phyloP scores from a whole-genome alignment of 2,329 filamentous ascomycete species.

The Emericellopsis cladophorae region DNA sequence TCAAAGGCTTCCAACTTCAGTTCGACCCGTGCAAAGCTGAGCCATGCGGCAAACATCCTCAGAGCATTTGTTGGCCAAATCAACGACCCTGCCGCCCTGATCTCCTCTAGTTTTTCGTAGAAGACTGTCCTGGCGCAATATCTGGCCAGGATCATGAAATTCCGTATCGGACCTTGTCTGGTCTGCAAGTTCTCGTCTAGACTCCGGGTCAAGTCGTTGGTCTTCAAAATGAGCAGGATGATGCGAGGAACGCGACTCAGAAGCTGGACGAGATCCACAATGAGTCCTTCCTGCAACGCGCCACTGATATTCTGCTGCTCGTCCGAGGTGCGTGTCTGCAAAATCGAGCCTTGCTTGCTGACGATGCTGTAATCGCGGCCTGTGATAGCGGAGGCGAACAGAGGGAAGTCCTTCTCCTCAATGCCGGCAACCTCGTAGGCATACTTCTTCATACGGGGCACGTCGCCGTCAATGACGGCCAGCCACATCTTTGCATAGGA shows the following conservation, averaged over 20 bases:
- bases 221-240: constrained; percentile 91
- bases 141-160: constrained; percentile 54
- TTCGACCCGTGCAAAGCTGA: constrained; percentile 46
- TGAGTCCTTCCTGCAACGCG: constrained; percentile 74
- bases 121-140: constrained; percentile 58
- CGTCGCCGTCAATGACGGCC: constrained; percentile 82
- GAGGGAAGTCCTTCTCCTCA: constrained; percentile 77
- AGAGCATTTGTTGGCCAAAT: constrained; percentile 45
- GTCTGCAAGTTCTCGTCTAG: constrained; percentile 86
- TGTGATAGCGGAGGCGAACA: constrained; percentile 94
- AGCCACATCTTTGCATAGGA: constrained; percentile 97
- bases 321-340: constrained; percentile 48
- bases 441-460: constrained; percentile 76
- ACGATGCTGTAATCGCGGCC: constrained; percentile 80
- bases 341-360: constrained; percentile 42
- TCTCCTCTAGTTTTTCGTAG: constrained; percentile 48
- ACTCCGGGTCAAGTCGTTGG: constrained; percentile 88
- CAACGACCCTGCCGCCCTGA: constrained; percentile 38
- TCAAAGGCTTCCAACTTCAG: constrained; percentile 52
- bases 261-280: constrained; percentile 78
- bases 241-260: constrained; percentile 82
- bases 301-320: constrained; percentile 83
- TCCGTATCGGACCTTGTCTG: constrained; percentile 49
- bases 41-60: constrained; percentile 41
- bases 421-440: constrained; percentile 82